Base-by-base conservation (phyloP, 306 rosid species). In the Prunus dulcis region DNA sequence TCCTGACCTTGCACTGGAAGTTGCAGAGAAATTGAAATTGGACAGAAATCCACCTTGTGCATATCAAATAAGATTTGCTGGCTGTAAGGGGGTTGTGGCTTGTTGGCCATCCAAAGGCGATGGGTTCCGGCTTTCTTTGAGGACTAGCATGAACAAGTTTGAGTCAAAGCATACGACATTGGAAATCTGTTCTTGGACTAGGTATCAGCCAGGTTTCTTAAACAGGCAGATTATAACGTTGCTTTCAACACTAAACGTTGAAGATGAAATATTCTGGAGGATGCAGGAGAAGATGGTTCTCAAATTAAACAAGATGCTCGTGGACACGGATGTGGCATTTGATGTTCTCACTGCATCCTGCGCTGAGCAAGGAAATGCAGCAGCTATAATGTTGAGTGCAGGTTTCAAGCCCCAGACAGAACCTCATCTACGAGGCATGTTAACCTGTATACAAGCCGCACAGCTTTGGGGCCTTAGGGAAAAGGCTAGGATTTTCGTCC, bases 311-410 rank as follows among this genome's bases (percentile, higher is more conserved):
- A 77, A 76, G 80, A 86, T 93, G 93, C 84, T 87, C 45, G 82
- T 74, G 22, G 89, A 91, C 49, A 78, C 83, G 20, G 93, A 90
- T 52, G 89, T 85, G 46, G 98, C 96, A 1, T 89, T 82, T 78
- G 89, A 93, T 60, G 91, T 93, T 75, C 93, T 93, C 15, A 93
- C 90, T 2, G 83, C 85, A 52, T 93, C 98, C 51, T 93, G 98
- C 82, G 88, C 93, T 22, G 96, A 90, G 46, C 90, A 90, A 78
- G 98, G 95, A 80, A 89, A 89, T 81, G 88, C 85, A 9, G 96
- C 96, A 17, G 93, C 97, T 76, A 85, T 94, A 68, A 94, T 94
- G 98, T 84, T 94, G 79, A 94, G 96, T 78, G 96, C 91, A 25
- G 97, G 98, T 73, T 94, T 90, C 68, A 86, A 81, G 84, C 98